Evolutionary conservation across 805 yeast species (phyloP).

Genomic region (Clavispora asparagi): DNA sequence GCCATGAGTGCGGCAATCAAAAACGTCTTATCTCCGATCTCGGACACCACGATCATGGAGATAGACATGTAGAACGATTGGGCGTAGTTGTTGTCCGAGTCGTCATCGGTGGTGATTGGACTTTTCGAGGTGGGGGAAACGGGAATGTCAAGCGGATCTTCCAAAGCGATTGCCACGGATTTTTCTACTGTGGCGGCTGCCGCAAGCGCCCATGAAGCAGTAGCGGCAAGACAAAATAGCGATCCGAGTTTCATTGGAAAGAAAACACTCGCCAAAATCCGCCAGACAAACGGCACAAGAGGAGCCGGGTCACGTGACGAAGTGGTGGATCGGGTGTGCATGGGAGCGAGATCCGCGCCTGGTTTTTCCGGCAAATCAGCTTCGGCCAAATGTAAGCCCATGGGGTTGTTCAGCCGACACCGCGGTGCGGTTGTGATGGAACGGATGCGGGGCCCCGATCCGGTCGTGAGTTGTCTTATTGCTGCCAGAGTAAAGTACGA

Average conservation of each 20-base stretch:
- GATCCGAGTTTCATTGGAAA: neutral
- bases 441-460: too few species aligned
- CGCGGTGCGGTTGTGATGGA: too few species aligned
- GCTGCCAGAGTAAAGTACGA: too few species aligned
- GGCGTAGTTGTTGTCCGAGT: conserved; percentile 4
- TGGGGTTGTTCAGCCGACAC: too few species aligned
- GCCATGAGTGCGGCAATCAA: conserved; percentile 97
- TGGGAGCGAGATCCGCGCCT: neutral
- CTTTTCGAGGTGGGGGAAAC: neutral
- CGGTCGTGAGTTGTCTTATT: too few species aligned
- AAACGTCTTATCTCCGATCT: conserved; percentile 96
- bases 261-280: neutral
- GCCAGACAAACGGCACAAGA: neutral
- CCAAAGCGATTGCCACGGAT: neutral
- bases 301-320: neutral
- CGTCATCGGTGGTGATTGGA: conserved; percentile 1
- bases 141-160: neutral
- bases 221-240: neutral
- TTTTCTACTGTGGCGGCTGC: neutral
- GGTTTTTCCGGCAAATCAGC: neutral
- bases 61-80: conserved; percentile 70
- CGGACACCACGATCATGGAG: conserved; percentile 91
- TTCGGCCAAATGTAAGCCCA: neutral
- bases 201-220: neutral
- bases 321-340: neutral